These are phyloP conservation scores for Penstemon davidsonii DNA, from an alignment of 257 asterid species.

Conservation along the genomic window DNA sequence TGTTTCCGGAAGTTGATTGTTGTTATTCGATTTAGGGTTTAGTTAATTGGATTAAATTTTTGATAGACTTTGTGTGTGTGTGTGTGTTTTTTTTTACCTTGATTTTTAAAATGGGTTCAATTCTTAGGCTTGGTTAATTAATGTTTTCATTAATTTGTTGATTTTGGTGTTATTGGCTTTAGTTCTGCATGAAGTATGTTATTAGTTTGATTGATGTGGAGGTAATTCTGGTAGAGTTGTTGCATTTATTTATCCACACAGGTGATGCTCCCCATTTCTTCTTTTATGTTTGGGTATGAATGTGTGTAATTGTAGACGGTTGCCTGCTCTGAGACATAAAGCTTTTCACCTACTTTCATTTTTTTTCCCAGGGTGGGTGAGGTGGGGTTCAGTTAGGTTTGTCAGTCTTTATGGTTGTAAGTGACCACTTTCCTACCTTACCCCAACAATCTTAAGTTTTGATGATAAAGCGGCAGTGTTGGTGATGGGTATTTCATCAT, in stretches of 20 bases:
- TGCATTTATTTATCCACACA: conserved; percentile 6
- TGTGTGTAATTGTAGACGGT: conserved; percentile 1
- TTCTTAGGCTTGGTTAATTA: not conserved
- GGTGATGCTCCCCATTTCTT: conserved; percentile 5
- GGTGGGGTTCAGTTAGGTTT: conserved; percentile 29
- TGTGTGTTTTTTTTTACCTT: not conserved
- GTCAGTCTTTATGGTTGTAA: conserved; percentile 16
- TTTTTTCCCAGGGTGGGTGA: conserved; percentile 25
- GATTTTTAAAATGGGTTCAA: conserved; percentile 11
- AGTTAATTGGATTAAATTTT: conserved; percentile 14
- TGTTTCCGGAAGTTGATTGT: conserved; percentile 16
- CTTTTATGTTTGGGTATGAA: conserved; percentile 5
- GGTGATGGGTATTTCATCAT: conserved; percentile 13
- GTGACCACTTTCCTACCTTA: conserved; percentile 9
- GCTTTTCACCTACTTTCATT: conserved; percentile 6
- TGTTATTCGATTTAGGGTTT: conserved; percentile 12
- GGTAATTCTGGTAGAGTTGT: conserved; percentile 25
- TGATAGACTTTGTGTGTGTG: not conserved
- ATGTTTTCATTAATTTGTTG: conserved; percentile 17
- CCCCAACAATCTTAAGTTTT: conserved; percentile 10
- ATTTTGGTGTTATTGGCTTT: conserved; percentile 20
- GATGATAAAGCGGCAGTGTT: not conserved
- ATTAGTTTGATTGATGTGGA: conserved; percentile 17
- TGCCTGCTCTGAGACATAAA: conserved; percentile 12
- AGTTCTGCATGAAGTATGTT: conserved; percentile 30